Percentiles rank a stretch among this genome's conserved stretches.
phyloP scores from a whole-genome alignment of 2,329 filamentous ascomycete species.

The Zymoseptoria crescenta region DNA sequence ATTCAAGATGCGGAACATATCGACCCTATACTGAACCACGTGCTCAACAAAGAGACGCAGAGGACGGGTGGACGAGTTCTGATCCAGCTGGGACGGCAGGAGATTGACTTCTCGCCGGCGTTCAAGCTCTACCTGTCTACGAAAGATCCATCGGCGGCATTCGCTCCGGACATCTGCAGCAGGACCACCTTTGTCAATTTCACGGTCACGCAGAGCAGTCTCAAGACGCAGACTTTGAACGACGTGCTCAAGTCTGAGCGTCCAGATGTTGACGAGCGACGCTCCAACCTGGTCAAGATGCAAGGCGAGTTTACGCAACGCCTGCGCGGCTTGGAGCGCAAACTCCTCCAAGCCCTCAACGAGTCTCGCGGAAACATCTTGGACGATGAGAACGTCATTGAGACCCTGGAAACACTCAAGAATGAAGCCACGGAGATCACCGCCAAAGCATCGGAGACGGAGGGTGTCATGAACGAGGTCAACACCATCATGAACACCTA shows the following conservation, averaged over 20 bases:
- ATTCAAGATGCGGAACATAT: conserved; percentile 97
- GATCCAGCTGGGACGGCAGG: conserved; percentile 95
- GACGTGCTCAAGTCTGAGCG: conserved; percentile 96
- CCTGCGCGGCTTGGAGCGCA: conserved; percentile 88
- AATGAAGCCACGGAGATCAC: conserved; percentile 95
- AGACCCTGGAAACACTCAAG: conserved; percentile 95
- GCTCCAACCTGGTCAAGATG: conserved; percentile 95
- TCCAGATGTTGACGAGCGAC: conserved; percentile 90
- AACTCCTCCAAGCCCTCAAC: conserved; percentile 86
- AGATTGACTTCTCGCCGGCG: conserved; percentile 96
- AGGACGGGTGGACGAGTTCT: conserved; percentile 95
- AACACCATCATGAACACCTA: conserved; percentile 94
- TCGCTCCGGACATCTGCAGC: conserved; percentile 95
- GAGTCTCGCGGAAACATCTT: conserved; percentile 96
- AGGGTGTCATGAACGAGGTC: conserved; percentile 96
- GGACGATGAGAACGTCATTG: conserved; percentile 95
- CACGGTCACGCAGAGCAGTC: conserved; percentile 95
- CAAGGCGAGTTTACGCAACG: conserved; percentile 99
- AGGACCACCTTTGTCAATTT: conserved; percentile 99
- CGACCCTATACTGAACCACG: conserved; percentile 94
- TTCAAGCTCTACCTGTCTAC: conserved; percentile 96
- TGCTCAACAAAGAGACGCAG: conserved; percentile 99
- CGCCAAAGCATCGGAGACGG: conserved; percentile 89
- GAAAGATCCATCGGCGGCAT: conserved; percentile 88
- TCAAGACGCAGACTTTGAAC: conserved; percentile 95